A percentile compares a stretch with the other conserved stretches of the same genome.
Evolutionary conservation across 148 eudicot species (phyloP).

Genomic region (Chenopodium berlandieri): DNA sequence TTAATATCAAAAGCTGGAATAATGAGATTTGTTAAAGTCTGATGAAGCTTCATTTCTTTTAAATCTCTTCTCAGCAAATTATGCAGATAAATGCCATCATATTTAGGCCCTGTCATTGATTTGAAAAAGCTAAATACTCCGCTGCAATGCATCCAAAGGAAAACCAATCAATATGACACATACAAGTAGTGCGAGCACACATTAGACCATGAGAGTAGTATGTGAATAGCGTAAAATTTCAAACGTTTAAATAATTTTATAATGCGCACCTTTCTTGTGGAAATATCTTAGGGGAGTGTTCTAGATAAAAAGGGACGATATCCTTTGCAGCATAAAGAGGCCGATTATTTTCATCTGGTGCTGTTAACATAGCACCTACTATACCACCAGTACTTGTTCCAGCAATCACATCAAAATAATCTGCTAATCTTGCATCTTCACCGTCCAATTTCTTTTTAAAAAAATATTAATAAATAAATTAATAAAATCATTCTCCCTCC

Average conservation of each 20-base stretch:
- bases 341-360: conserved; percentile 31
- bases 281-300: conserved; percentile 34
- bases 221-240: too few species aligned
- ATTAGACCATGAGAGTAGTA: too few species aligned
- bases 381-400: conserved; percentile 44
- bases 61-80: neutral
- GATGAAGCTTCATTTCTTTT: conserved; percentile 23
- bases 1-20: conserved; percentile 41
- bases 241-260: too few species aligned
- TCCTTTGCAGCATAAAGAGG: conserved; percentile 38
- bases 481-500: too few species aligned
- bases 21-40: conserved; percentile 33
- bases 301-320: conserved; percentile 26
- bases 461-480: too few species aligned
- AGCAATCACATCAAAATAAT: conserved; percentile 38
- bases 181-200: too few species aligned
- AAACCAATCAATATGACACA: neutral
- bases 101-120: conserved; percentile 30
- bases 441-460: conserved; percentile 21
- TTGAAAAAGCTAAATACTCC: conserved; percentile 17
- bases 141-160: neutral
- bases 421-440: conserved; percentile 36
- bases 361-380: conserved; percentile 29
- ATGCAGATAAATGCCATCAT: conserved; percentile 35
- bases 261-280: conserved; percentile 22